Evolutionary conservation across 2,329 filamentous ascomycete species (phyloP).

Genomic region (Pleurostoma richardsiae): DNA sequence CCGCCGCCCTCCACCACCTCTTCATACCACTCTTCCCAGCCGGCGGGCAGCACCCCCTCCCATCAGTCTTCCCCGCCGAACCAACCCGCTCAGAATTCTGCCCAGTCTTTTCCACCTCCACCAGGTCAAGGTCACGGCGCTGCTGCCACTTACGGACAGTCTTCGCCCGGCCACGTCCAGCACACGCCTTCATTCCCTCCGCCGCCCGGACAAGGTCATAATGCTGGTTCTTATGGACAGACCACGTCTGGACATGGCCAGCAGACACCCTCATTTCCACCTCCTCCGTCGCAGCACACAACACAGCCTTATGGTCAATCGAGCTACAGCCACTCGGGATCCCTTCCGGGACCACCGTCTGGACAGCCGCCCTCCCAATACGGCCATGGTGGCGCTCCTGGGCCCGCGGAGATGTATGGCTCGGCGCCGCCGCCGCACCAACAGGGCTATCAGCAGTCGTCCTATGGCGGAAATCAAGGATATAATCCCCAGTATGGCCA

Average conservation of each 20-base stretch:
- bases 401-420: slow-evolving; percentile 16
- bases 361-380: slow-evolving; percentile 12
- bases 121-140: slow-evolving; percentile 6
- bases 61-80: slow-evolving; percentile 15
- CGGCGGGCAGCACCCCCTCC: slow-evolving; percentile 15
- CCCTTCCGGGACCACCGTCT: slow-evolving; percentile 9
- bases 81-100: slow-evolving; percentile 7
- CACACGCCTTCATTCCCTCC: slow-evolving; percentile 13
- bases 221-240: too few species aligned
- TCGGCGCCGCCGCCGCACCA: slow-evolving; percentile 5
- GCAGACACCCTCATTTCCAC: slow-evolving; percentile 12
- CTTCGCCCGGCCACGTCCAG: slow-evolving; percentile 11
- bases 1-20: slow-evolving; percentile 11
- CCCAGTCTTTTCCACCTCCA: slow-evolving; percentile 10
- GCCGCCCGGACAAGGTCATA: slow-evolving; percentile 13
- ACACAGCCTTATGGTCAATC: slow-evolving; percentile 18
- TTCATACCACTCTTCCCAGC: slow-evolving; percentile 16
- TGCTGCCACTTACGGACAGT: too few species aligned
- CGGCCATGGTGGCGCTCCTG: slow-evolving; percentile 20
- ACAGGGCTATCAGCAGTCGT: slow-evolving; percentile 12
- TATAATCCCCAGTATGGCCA: slow-evolving; percentile 14
- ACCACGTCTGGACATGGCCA: background rate
- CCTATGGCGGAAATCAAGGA: slow-evolving; percentile 8
- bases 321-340: slow-evolving; percentile 16
- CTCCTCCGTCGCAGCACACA: slow-evolving; percentile 15